Evolutionary conservation across 768 basidiomycete species (phyloP), one percentile per base, ranked within the genome.

Genomic region (Russula vinacea): DNA sequence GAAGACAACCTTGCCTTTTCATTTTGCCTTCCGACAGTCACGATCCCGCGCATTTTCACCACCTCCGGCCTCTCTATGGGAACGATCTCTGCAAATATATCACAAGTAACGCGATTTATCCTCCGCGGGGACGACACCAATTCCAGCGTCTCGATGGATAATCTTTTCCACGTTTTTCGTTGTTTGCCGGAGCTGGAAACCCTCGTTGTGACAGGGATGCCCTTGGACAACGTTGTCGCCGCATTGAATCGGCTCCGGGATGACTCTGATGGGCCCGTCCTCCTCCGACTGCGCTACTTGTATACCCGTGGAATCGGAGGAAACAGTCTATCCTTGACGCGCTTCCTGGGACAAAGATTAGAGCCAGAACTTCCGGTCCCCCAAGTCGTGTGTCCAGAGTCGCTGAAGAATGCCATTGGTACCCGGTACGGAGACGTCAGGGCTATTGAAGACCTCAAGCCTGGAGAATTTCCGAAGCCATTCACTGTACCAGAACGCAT

Each of bases 331-430:
- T 5, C 52, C 10, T 47, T 64, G 51, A 59, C 57, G 7, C 62
- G 62, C 44, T 64, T 64, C 44, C 58, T 64, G 17, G 62, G 62
- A 53, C 62, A 64, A 51, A 64, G 62, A 52, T 42, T 64, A 24
- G 62, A 64, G n/a, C 58, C 62, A 47, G 62, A 64, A 17, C 62
- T 64, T 49, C 62, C 62, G 47, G 62, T 64, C 56, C 62, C 62
- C 10, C 57, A 59, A 22, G 37, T 64, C 11, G 57, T 64, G 13
- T 64, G 62, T n/a, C 35, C 62, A 3, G 44, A 44, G 19, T 54
- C 62, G n/a, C 52, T 64, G 17, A 64, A 54, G 57, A 39, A 39
- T 5, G 33, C 57, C 2, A 44, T 64, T 24, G 58, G 63, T 24
- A 60, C 58, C 13, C 58, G 63, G 45, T 64, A 59, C 35, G 63